Evolutionary conservation across 2,329 filamentous ascomycete species (phyloP), one percentile per base, ranked within the genome.

Genomic region (Fusarium sambucinum): DNA sequence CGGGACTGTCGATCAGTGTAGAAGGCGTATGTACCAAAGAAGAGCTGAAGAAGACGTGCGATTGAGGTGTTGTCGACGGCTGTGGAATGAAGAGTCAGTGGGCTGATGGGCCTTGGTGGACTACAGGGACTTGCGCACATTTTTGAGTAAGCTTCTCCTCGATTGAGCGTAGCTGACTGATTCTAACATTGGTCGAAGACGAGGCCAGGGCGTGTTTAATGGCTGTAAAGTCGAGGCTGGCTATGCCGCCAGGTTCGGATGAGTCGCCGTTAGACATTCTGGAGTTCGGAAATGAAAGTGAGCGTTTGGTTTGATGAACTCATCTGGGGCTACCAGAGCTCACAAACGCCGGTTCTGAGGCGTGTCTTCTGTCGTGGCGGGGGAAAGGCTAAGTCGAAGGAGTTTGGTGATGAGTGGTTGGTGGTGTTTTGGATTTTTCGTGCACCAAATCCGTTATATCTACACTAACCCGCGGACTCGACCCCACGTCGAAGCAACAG

Each of bases 1-100:
- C 96, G 89, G 44, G 96, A 98, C 69, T 88, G 83, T 73, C 94
- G 89, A 80, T 99, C 96, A 79, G 89, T 83, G 80, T 98, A 99
- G 72, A 92, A 89, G 64, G 92, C 88, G 76, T 97, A 94, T 52
- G 94, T 97, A 77, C 89, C 89, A 81, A 98, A 95, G 32, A 99
- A 87, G 33, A 94, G 83, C 64, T 88, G 86, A 67, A 97, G 82
- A 53, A 96, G 78, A 61, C 79, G 77, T 51, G 84, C 80, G 56
- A 88, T 80, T 53, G 85, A 78, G 45, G 83, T 78, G 77, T 79
- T 77, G 59, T 85, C 81, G 73, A 85, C 77, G 62, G 81, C 85
- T 86, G 70, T 40, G 66, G 58, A 32, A 38, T 40, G 53, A 51
- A 23, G 19, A 68, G 70, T 75, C 54, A 74, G 74, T 63, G 52